Percentiles rank a stretch among this genome's conserved stretches.
phyloP scores from a whole-genome alignment of 2,329 filamentous ascomycete genomes.

The Talaromyces sp. region DNA sequence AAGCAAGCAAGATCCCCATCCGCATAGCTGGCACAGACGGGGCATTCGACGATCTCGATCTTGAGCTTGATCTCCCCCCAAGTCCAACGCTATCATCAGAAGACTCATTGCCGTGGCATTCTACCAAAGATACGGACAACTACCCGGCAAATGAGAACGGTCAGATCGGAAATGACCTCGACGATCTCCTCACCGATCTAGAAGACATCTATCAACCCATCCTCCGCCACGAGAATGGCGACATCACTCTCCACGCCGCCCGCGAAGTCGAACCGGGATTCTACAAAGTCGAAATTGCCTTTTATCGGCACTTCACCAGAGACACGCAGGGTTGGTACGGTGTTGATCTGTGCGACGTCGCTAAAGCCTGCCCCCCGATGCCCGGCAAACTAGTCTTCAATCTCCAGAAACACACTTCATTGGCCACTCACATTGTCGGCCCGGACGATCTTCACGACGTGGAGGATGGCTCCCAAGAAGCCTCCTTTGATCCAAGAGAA shows the following conservation, averaged over 20 bases:
- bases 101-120: slow-evolving; percentile 22
- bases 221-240: slow-evolving; percentile 3
- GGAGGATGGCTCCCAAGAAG: neutral
- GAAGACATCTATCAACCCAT: neutral
- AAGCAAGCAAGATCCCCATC: slow-evolving; percentile 4
- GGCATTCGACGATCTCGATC: neutral
- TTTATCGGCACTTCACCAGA: neutral
- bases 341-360: slow-evolving; percentile 6
- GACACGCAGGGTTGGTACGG: slow-evolving; percentile 7
- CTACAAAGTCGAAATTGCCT: slow-evolving; percentile 8
- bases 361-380: slow-evolving; percentile 2
- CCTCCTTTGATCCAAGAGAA: neutral
- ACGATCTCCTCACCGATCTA: neutral
- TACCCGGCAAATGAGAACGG: neutral
- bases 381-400: neutral
- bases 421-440: neutral
- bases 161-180: neutral
- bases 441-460: neutral
- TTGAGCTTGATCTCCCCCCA: slow-evolving; percentile 16
- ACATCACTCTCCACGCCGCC: slow-evolving; percentile 1
- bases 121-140: slow-evolving; percentile 9
- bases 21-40: slow-evolving; percentile 3
- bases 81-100: slow-evolving; percentile 24
- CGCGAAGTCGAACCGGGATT: neutral
- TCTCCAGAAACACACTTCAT: neutral